Percentiles rank a stretch among this genome's conserved stretches.
phyloP scores from a whole-genome alignment of 352 stramenopile species.

The Phytophthora cryptogea region DNA sequence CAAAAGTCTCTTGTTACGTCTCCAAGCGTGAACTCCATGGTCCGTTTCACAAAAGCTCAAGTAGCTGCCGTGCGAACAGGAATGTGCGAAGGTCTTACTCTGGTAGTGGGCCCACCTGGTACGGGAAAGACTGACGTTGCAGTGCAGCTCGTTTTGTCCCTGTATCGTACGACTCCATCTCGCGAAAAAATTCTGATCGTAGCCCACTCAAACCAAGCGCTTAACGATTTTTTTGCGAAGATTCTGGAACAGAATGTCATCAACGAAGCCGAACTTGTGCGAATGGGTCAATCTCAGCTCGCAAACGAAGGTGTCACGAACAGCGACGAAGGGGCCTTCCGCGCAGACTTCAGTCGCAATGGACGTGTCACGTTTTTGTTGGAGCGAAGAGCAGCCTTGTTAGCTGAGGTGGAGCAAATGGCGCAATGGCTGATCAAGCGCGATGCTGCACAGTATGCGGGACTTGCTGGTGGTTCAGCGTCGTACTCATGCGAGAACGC shows the following conservation, averaged over 20 bases:
- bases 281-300: constrained; percentile 70
- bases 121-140: constrained; percentile 96
- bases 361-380: constrained; percentile 91
- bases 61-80: constrained; percentile 91
- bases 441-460: constrained; percentile 40
- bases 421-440: constrained; percentile 85
- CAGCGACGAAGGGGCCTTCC: constrained; percentile 80
- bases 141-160: constrained; percentile 93
- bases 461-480: constrained; percentile 60
- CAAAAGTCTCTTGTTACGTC: constrained; percentile 9
- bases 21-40: background rate
- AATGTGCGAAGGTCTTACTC: constrained; percentile 93
- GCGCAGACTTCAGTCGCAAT: constrained; percentile 91
- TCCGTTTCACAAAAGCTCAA: constrained; percentile 94
- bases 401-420: constrained; percentile 93
- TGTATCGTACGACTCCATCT: constrained; percentile 84
- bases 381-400: constrained; percentile 70
- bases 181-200: constrained; percentile 94
- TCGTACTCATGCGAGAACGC: constrained; percentile 97
- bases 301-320: constrained; percentile 6
- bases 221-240: constrained; percentile 96
- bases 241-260: constrained; percentile 87
- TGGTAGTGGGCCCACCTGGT: constrained; percentile 93
- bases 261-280: constrained; percentile 87
- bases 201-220: constrained; percentile 94